Percentiles rank a stretch among this genome's conserved stretches.
Conservation (phyloP, 371 early-diverging fungal species). For the Chytridium lagenaria region DNA sequence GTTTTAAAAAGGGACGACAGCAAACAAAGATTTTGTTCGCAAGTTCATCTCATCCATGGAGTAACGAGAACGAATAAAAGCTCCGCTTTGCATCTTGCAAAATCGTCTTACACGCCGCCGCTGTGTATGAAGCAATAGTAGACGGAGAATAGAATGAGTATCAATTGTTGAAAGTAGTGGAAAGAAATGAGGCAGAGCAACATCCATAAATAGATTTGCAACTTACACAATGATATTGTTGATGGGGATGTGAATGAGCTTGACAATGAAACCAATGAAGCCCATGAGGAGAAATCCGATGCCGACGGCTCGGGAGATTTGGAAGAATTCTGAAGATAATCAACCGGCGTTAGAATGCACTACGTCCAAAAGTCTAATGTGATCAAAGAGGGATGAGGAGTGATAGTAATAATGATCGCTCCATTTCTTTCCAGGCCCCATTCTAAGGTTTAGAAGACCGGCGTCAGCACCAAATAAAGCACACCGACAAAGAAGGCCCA, state of each 20-base stretch:
- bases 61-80: too few relatives aligned
- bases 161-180: background rate
- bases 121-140: background rate
- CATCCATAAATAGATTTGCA: background rate
- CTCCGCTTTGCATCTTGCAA: background rate
- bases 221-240: conserved; percentile 96
- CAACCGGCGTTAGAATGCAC: too few relatives aligned
- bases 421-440: too few relatives aligned
- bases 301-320: conserved; percentile 92
- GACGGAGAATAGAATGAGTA: background rate
- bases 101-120: conserved; percentile 8
- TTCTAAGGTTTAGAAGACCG: too few relatives aligned
- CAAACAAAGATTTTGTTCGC: too few relatives aligned
- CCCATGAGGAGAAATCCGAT: conserved; percentile 98
- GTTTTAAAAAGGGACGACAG: too few relatives aligned
- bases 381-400: too few relatives aligned
- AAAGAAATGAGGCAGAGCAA: too few relatives aligned
- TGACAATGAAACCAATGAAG: conserved; percentile 97
- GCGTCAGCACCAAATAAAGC: background rate
- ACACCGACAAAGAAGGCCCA: background rate
- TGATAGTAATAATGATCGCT: too few relatives aligned
- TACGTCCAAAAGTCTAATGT: too few relatives aligned
- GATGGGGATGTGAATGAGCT: conserved; percentile 98
- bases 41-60: too few relatives aligned
- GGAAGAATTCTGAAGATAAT: conserved; percentile 77